Conservation (phyloP, 441 rosid species). For the Euphorbia schlechtendalii region DNA sequence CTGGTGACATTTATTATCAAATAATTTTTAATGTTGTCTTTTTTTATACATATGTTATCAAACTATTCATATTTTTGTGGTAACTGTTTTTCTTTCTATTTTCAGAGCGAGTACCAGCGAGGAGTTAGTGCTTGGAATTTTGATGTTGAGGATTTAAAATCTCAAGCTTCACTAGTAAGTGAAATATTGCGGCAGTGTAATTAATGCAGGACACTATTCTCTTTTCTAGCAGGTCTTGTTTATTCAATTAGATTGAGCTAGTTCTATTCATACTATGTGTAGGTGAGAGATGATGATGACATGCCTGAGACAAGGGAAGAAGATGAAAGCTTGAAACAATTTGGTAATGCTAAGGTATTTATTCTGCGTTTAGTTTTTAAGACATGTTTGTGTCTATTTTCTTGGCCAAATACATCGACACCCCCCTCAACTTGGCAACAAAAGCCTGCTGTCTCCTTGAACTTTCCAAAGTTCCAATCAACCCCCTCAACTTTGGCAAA, state of each 20-base stretch:
- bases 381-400: no score
- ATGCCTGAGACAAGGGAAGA: conserved; percentile 53
- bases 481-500: no score
- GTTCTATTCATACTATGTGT: conserved; percentile 19
- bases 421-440: no score
- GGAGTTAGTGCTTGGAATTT: conserved; percentile 99
- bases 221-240: conserved; percentile 7
- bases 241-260: conserved; percentile 11
- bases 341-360: conserved; percentile 46
- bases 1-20: background rate
- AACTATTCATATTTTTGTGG: background rate
- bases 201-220: background rate
- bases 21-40: background rate
- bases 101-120: conserved; percentile 91
- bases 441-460: no score
- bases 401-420: no score
- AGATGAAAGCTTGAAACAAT: conserved; percentile 37
- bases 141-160: conserved; percentile 86
- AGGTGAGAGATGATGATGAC: conserved; percentile 80
- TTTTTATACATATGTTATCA: background rate
- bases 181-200: conserved; percentile 11
- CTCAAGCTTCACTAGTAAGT: conserved; percentile 87
- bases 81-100: conserved; percentile 18
- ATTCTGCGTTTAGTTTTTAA: no score
- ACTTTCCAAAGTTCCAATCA: no score